Conservation (phyloP, 345 rosid species). For the Orychophragmus violaceus region DNA sequence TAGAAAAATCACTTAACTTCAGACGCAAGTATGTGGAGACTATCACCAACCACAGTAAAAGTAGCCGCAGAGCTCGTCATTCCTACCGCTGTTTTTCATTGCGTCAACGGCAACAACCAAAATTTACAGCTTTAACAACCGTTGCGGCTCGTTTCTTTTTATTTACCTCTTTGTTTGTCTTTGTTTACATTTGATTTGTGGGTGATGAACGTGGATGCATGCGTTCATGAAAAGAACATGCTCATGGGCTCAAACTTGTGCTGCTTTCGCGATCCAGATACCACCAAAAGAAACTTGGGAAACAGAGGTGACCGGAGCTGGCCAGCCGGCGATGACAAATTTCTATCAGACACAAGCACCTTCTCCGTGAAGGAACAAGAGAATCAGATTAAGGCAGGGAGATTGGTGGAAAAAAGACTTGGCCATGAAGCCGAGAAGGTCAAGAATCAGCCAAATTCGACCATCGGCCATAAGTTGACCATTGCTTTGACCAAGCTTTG, state of each 20-base stretch:
- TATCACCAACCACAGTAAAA: no score
- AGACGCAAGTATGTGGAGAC: no score
- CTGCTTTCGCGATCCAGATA: slow-evolving; percentile 16
- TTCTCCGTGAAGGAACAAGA: slow-evolving; percentile 23
- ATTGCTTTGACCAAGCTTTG: slow-evolving; percentile 2
- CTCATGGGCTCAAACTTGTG: slow-evolving; percentile 31
- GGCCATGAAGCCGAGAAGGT: slow-evolving; percentile 24
- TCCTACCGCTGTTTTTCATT: no score
- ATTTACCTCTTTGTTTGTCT: no score
- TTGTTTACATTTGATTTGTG: no score
- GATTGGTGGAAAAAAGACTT: slow-evolving; percentile 15
- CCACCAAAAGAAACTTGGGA: background rate
- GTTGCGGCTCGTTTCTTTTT: no score
- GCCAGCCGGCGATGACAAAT: slow-evolving; percentile 2
- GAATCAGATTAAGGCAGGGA: slow-evolving; percentile 7
- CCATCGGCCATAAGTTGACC: slow-evolving; percentile 19
- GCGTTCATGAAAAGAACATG: no score
- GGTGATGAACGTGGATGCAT: no score
- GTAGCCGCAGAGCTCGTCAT: no score
- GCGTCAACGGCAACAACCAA: no score
- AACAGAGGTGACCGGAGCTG: slow-evolving; percentile 7
- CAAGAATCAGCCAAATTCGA: slow-evolving; percentile 26
- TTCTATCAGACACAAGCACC: slow-evolving; percentile 15
- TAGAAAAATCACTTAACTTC: no score
- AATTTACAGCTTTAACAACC: no score